phyloP scores from a whole-genome alignment of 148 eudicot genomes.

The Mesembryanthemum crystallinum region DNA sequence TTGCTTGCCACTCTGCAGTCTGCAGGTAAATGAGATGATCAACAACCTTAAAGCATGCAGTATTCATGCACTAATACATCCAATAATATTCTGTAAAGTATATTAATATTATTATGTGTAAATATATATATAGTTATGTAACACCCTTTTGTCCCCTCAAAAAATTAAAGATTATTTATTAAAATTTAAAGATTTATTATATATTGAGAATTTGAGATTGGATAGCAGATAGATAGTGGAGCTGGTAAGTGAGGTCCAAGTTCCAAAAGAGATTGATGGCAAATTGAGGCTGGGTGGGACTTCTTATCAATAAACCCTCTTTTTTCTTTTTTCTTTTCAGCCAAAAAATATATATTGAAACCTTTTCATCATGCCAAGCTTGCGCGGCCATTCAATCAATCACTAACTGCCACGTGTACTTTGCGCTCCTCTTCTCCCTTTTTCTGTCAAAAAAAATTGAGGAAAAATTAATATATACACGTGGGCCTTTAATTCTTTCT shows the following conservation, averaged over 20 bases:
- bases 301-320: neutral
- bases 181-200: too few species aligned
- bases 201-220: too few species aligned
- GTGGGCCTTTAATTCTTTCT: slow-evolving; percentile 29
- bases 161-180: too few species aligned
- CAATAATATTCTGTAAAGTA: too few species aligned
- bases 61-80: neutral
- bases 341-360: neutral
- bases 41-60: neutral
- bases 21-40: too few species aligned
- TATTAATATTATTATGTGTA: too few species aligned
- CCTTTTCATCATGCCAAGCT: slow-evolving; percentile 42
- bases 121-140: too few species aligned
- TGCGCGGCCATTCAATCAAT: slow-evolving; percentile 39
- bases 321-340: slow-evolving; percentile 5
- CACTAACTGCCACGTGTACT: slow-evolving; percentile 29
- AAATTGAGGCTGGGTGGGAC: slow-evolving; percentile 29
- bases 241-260: slow-evolving; percentile 58
- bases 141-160: too few species aligned
- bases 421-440: slow-evolving; percentile 25
- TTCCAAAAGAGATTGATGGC: slow-evolving; percentile 70
- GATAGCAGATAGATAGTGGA: slow-evolving; percentile 25
- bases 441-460: neutral
- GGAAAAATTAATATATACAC: slow-evolving; percentile 20
- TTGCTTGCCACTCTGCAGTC: too few species aligned